Conservation (phyloP, 2,329 filamentous ascomycete species). For the Penicillium italicum region DNA sequence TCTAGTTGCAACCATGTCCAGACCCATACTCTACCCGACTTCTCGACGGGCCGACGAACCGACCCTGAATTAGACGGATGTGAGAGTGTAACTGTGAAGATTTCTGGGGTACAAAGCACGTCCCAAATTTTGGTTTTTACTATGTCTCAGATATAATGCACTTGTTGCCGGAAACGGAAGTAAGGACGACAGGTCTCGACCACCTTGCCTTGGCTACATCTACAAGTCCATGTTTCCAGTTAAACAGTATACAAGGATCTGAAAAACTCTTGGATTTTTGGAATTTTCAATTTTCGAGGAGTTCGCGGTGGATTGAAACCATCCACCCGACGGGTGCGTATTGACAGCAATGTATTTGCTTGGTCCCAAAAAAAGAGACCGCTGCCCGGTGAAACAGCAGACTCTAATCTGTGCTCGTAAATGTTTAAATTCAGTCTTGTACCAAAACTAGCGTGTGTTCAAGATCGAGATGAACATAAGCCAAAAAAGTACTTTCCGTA, state of each 20-base stretch:
- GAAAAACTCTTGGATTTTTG: not conserved
- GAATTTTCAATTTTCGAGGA: not conserved
- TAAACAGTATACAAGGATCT: not conserved
- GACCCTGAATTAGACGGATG: not conserved
- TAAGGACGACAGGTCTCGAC: not conserved
- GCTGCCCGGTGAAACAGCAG: not conserved
- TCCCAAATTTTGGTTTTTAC: not conserved
- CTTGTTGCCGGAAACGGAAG: constrained; percentile 13
- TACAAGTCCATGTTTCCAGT: not conserved
- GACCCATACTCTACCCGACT: not conserved
- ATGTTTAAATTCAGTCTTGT: not conserved
- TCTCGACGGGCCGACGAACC: not conserved
- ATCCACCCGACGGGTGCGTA: not conserved
- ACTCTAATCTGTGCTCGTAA: no score
- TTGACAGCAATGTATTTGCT: not conserved
- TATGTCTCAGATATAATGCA: not conserved
- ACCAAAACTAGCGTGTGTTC: not conserved
- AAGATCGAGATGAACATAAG: not conserved
- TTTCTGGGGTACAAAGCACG: not conserved
- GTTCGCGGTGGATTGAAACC: not conserved
- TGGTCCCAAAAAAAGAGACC: no score
- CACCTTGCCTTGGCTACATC: constrained; percentile 2
- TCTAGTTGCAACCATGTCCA: not conserved
- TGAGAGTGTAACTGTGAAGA: not conserved
- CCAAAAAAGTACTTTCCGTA: constrained; percentile 1